Conservation (phyloP, 768 basidiomycete species). For the Suillus subalutaceus region DNA sequence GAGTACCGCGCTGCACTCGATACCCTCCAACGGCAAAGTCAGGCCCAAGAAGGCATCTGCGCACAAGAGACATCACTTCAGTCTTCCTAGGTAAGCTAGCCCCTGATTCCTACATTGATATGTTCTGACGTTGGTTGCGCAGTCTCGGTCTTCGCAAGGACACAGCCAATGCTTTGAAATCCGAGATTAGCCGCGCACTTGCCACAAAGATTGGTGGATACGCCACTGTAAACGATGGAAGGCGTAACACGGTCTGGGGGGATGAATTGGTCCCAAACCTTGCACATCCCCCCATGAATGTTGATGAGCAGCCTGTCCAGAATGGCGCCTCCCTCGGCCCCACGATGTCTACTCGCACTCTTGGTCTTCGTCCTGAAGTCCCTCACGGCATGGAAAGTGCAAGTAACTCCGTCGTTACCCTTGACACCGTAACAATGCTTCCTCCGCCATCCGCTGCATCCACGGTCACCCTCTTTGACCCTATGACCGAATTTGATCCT, state of each 20-base stretch:
- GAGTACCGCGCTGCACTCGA: slow-evolving; percentile 62
- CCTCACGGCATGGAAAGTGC: slow-evolving; percentile 51
- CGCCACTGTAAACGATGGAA: slow-evolving; percentile 40
- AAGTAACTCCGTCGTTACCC: slow-evolving; percentile 53
- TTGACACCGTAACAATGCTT: slow-evolving; percentile 31
- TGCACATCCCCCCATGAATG: slow-evolving; percentile 42
- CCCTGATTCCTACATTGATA: background rate
- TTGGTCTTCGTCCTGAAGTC: slow-evolving; percentile 53
- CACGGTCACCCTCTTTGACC: slow-evolving; percentile 62
- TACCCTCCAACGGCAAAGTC: slow-evolving; percentile 49
- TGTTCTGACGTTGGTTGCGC: slow-evolving; percentile 13
- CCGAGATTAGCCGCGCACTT: slow-evolving; percentile 55
- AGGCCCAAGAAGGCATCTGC: slow-evolving; percentile 46
- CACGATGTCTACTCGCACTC: slow-evolving; percentile 46
- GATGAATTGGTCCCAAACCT: slow-evolving; percentile 42
- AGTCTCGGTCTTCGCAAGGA: slow-evolving; percentile 69
- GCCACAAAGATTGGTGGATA: slow-evolving; percentile 46
- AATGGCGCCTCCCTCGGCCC: slow-evolving; percentile 30
- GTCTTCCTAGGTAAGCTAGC: slow-evolving; percentile 61
- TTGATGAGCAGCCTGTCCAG: slow-evolving; percentile 31
- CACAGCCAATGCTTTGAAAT: slow-evolving; percentile 56
- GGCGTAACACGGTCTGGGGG: slow-evolving; percentile 52
- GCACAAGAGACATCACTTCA: slow-evolving; percentile 66
- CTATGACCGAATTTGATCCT: slow-evolving; percentile 24
- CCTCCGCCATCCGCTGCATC: slow-evolving; percentile 59